Evolutionary conservation across 306 rosid genomes (phyloP).

Genomic region (Medicago arabica): DNA sequence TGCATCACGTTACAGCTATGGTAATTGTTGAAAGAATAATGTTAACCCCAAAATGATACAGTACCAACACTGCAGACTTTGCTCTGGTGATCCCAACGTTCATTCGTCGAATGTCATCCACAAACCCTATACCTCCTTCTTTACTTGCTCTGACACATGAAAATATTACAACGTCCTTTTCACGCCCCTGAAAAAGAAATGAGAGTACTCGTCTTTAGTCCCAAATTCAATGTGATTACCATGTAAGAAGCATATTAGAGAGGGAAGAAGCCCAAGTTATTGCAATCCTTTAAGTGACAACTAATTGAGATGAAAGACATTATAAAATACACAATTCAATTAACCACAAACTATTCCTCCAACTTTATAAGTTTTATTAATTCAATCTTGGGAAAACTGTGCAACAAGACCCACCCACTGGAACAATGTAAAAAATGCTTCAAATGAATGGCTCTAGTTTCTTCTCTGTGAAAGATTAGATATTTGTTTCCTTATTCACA

Average conservation of each 20-base stretch:
- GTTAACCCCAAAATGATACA: slow-evolving; percentile 34
- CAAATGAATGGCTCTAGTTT: not conserved
- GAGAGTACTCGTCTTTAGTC: slow-evolving; percentile 20
- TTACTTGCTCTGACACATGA: slow-evolving; percentile 91
- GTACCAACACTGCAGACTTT: slow-evolving; percentile 88
- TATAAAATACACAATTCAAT: slow-evolving; percentile 17
- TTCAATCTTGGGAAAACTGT: slow-evolving; percentile 11
- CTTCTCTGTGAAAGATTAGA: not conserved
- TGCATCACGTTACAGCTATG: slow-evolving; percentile 7
- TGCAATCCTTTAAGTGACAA: not conserved
- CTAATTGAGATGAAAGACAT: slow-evolving; percentile 5
- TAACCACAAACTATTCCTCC: slow-evolving; percentile 1
- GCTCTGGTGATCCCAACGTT: slow-evolving; percentile 97
- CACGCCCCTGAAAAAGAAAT: slow-evolving; percentile 74
- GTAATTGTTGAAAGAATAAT: slow-evolving; percentile 23
- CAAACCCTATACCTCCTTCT: slow-evolving; percentile 74
- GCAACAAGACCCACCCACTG: not conserved
- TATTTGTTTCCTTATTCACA: slow-evolving; percentile 19
- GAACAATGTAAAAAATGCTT: slow-evolving; percentile 13
- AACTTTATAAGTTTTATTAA: slow-evolving; percentile 2
- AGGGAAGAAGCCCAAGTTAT: not conserved
- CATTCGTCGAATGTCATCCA: slow-evolving; percentile 82
- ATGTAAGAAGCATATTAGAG: slow-evolving; percentile 17
- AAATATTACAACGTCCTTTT: slow-evolving; percentile 87
- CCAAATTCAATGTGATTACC: slow-evolving; percentile 25